Evolutionary conservation across 306 rosid genomes (phyloP).

Genomic region (apple (Malus domestica)): ASM211411v1 NC_041800.1:2548501-2549000

Average conservation of each 20-base stretch:
- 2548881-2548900: no score
- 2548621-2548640: conserved; percentile 53
- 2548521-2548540: conserved; percentile 23
- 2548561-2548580: conserved; percentile 31
- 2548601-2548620: conserved; percentile 45
- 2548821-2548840: conserved; percentile 16
- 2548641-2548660: conserved; percentile 24
- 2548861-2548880: no score
- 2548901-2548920: no score
- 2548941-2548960: background rate
- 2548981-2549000: background rate
- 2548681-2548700: conserved; percentile 39
- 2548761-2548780: conserved; percentile 11
- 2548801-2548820: background rate
- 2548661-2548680: conserved; percentile 33
- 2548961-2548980: background rate
- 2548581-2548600: conserved; percentile 51
- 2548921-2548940: no score
- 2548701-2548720: conserved; percentile 27
- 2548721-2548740: conserved; percentile 20
- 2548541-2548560: conserved; percentile 36
- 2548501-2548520: conserved; percentile 18
- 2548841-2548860: background rate
- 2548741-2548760: background rate
- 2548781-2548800: conserved; percentile 24